Percentiles rank a stretch among this genome's conserved stretches.
These are phyloP conservation scores for Fraxinus greggii DNA, from an alignment of 305 asterid genomes.

Conservation along the genomic window DNA sequence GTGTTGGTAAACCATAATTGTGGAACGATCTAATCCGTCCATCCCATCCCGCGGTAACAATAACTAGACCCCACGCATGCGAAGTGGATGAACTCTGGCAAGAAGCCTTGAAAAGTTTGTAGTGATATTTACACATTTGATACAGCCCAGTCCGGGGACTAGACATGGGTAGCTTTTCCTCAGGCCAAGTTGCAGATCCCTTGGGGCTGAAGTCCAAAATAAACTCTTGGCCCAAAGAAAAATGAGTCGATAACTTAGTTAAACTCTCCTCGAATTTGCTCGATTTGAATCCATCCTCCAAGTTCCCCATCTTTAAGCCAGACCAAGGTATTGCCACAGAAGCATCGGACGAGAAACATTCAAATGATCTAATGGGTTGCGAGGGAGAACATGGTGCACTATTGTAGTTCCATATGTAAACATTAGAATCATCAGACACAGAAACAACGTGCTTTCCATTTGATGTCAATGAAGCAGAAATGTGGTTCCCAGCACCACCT, in stretches of 20 bases:
- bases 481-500: conserved; percentile 41
- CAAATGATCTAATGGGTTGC: conserved; percentile 49
- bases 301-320: conserved; percentile 40
- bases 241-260: conserved; percentile 36
- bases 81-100: conserved; percentile 59
- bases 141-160: conserved; percentile 33
- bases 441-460: conserved; percentile 54
- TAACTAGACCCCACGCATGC: conserved; percentile 79
- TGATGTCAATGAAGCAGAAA: conserved; percentile 46
- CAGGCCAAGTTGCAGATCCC: conserved; percentile 97
- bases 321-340: conserved; percentile 85
- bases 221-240: conserved; percentile 58
- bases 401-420: conserved; percentile 55
- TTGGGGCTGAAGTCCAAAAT: conserved; percentile 53
- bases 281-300: conserved; percentile 25
- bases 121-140: conserved; percentile 54
- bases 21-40: conserved; percentile 82
- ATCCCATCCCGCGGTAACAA: conserved; percentile 79
- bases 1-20: conserved; percentile 81
- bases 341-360: conserved; percentile 63
- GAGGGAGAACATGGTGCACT: conserved; percentile 29
- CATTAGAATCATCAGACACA: conserved; percentile 51
- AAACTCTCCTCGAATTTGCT: conserved; percentile 23
- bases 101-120: conserved; percentile 60
- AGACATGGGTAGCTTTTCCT: conserved; percentile 71